Evolutionary conservation across 768 basidiomycete species (phyloP), one percentile per base, ranked within the genome.

Genomic region (Leccinum incarnatum): DNA sequence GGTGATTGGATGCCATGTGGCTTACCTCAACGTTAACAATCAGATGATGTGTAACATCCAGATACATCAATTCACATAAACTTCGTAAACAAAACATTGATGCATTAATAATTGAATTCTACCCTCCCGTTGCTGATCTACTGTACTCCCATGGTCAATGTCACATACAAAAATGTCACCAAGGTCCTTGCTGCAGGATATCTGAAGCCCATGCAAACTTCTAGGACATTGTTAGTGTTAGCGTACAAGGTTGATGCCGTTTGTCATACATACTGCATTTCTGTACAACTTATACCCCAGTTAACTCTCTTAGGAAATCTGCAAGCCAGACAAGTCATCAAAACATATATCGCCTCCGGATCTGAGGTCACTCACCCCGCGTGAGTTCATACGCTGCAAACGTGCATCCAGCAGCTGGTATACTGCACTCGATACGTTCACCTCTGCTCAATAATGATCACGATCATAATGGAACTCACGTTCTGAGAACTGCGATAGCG

Each of bases 321-420:
- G 54, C 8, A 11, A 2, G 4, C 45, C 1, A 0, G 25, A 27
- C 1, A 17, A 32, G 23, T 4, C 25, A 30, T 1, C 12, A 36
- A 36, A 50, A 45, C 3, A 17, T 9, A 40, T 2, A 30, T 54
- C 36, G 55, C 34, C 2, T 10, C 19, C 14, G 1, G 29, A 19
- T 21, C 2, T 15, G 12, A 58, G 2, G 21, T 27, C 5, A 65
- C 81, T 56, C 54, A 86, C 87, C 88, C 77, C 91, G 76, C 0
- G 87, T 91, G 27, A 95, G 67, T 71, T 97, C 94, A 67, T 89
- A 97, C 0, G 90, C 89, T 11, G 91, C 88, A 64, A 97, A 96
- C 3, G 95, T 97, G 63, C 88, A 87, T 46, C 85, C 95, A 12
- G 93, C 94, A 6, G 95, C 91, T 14, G 95, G 95, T 66, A 95